Evolutionary conservation across 1,139 yeast genomes (phyloP).

Genomic region (Geotrichum citri-aurantii): DNA sequence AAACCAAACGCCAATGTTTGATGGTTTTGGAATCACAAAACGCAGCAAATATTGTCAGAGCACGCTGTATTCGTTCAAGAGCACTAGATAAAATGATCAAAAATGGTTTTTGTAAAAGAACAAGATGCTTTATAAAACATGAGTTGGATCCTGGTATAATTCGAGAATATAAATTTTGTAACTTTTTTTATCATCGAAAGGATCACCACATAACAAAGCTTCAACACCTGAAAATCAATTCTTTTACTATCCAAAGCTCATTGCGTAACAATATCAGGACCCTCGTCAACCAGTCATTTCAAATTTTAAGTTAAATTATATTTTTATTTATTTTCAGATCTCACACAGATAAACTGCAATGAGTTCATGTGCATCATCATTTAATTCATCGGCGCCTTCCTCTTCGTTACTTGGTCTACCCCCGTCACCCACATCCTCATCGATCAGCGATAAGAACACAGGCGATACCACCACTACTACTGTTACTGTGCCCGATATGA

Average conservation of each 20-base stretch:
- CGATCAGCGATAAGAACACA: background rate
- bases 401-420: background rate
- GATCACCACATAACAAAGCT: background rate
- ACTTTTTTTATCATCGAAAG: background rate
- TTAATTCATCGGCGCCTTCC: background rate
- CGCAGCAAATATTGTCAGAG: background rate
- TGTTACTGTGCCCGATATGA: background rate
- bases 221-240: background rate
- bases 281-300: too few species aligned
- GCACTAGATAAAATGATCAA: background rate
- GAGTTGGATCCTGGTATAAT: background rate
- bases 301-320: too few species aligned
- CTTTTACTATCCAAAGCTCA: background rate
- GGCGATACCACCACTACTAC: background rate
- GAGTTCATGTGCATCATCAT: background rate
- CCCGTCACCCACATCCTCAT: background rate
- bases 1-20: background rate
- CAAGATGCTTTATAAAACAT: background rate
- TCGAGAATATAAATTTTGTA: background rate
- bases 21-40: background rate
- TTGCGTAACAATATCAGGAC: too few species aligned
- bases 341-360: background rate
- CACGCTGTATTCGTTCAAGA: background rate
- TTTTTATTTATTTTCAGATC: background rate
- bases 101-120: background rate